Base-by-base conservation (phyloP, 345 rosid genomes). In the Populus deltoides region DNA sequence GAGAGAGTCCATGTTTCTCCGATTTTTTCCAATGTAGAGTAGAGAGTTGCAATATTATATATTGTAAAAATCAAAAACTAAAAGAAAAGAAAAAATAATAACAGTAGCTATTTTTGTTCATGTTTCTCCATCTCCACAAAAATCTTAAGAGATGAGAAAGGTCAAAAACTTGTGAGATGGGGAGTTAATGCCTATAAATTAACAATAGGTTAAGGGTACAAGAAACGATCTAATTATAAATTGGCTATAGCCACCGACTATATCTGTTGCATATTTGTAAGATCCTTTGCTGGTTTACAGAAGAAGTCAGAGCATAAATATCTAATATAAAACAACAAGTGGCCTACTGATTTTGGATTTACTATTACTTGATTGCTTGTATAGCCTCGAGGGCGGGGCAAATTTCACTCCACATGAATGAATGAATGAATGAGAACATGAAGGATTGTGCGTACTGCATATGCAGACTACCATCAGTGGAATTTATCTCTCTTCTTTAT, bases 231-330 rank as follows among this genome's bases (percentile, higher is more conserved):
- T 27, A 71, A 71, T 33, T 33, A 33, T 25, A 68, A 71, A 33
- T 74, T 74, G 71, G 74, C 11, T n/a, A 7, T 7, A 38, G 68
- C 66, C 78, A 71, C 86, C 77, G 80, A 66, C 83, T 77, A 76
- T 31, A 24, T n/a, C 72, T 66, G 33, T 12, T 63, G 22, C 15
- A 62, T 22, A 49, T 53, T 72, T 51, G 78, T 5, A 24, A 61
- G 25, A 59, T 57, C 22, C 3, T 12, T 13, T 13, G 20, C 5
- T 36, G 65, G 49, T 59, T n/a, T 70, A 22, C 38, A 33, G 31
- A 63, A 62, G 73, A 66, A 81, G 70, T 61, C 81, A 77, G 83
- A 72, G 25, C 39, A 71, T 71, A 70, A 59, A 10, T n/a, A 24
- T 17, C 15, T 41, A 41, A 69, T 41, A 79, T 55, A 51, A 72